Evolutionary conservation across 257 asterid genomes (phyloP), one percentile per base, ranked within the genome.

Genomic region (Solanum megistacrolobum): DNA sequence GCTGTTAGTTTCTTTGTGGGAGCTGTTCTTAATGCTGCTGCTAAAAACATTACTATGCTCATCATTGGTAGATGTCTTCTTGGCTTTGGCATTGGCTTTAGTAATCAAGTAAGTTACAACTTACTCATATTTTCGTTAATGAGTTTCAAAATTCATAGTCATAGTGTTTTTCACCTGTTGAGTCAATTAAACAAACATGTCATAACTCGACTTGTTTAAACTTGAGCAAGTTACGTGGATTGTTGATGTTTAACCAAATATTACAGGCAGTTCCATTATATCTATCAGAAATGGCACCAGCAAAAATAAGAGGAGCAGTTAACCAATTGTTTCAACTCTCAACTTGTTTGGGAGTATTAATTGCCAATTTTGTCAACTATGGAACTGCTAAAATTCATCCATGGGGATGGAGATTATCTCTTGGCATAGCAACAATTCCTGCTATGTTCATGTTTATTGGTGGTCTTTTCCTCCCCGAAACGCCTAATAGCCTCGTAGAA

Each of bases 251-350:
- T 75, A 6, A 6, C 48, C 35, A 25, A n/a, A 78, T 68, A 68
- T 31, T 75, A 18, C 94, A 95, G 98, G 93, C 98, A 13, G 98
- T 94, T 1, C 98, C 98, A 35, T 60, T 95, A 23, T 95, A 95
- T 85, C 93, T 95, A 16, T 95, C 98, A 7, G 98, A 95, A 89
- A 95, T 95, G 97, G 95, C 98, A 8, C 98, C 98, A 0, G 93
- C 96, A 8, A 94, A 94, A 55, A 72, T 93, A 78, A 87, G 98
- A 65, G 98, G 98, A 69, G 95, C 93, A 11, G 83, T 94, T 2
- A 95, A 94, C 92, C 95, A 92, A 83, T 92, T 94, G 74, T 95
- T 95, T 87, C 97, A 95, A 87, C 91, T 95, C 31, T 90, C 98
- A 2, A 94, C 96, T 16, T 92, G 95, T 16, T 34, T 95, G 72